Evolutionary conservation across 1,139 yeast genomes (phyloP), one percentile per base, ranked within the genome.

Genomic region (Suhomyces atakaporum): DNA sequence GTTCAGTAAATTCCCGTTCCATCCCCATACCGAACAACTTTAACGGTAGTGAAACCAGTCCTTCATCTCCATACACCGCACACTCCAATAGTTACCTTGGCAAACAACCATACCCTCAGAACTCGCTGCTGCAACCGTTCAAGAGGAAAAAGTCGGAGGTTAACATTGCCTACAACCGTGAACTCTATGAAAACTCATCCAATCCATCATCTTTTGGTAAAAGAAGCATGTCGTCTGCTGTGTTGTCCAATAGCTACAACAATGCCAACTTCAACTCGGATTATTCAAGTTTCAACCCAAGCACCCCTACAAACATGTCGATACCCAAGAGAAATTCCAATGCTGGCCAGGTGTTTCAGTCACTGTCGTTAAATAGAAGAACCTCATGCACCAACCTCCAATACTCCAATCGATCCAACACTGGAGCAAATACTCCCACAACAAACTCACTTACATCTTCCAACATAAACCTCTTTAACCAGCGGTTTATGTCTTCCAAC

Each of bases 101-200:
- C 10, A 39, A 35, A 22, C 42, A 35, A 16, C 19, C 36, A 7
- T 19, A 12, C 10, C 26, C 35, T 4, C 31, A 15, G 6, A 18
- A 25, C 1, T 15, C 29, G 4, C 20, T 21, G 7, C 27, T 19
- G 12, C 68, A 63, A 47, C 69, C 57, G 36, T 69, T 68, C 46
- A 71, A 71, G 51, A 47, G 77, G 22, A 69, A 69, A 44, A 70
- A 69, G 54, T 63, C 73, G 0, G 75, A 69, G 31, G 45, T 61
- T 16, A 62, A 53, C 38, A 48, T 57, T 10, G 43, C 47, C 36
- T 25, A 34, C 29, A 39, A 32, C 28, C 41, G 42, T 9, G 48
- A 48, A 11, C 44, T 39, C 33, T 40, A 38, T 16, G 50, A 45
- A 19, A 29, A 25, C 16, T 32, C 39, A 2, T 33, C 41, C n/a